Conservation (phyloP, 257 asterid species). For the Jasminum sambac region DNA sequence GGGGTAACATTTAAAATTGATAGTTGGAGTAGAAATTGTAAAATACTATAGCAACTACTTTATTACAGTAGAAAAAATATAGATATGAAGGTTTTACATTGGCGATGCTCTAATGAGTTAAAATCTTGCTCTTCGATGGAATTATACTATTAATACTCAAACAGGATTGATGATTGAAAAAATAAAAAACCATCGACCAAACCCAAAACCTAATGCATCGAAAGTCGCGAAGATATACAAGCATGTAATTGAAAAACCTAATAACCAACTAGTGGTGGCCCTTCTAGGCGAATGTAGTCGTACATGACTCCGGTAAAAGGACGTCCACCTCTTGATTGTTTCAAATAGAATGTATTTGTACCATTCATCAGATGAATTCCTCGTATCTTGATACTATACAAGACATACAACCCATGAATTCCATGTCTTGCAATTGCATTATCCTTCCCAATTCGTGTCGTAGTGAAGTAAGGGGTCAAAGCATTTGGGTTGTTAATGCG, state of each 20-base stretch:
- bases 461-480: slow-evolving; percentile 21
- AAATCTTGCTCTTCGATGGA: too few relatives aligned
- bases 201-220: not conserved
- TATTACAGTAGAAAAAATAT: too few relatives aligned
- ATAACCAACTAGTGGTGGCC: slow-evolving; percentile 11
- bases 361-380: slow-evolving; percentile 25
- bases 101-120: too few relatives aligned
- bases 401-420: slow-evolving; percentile 38
- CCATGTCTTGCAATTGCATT: slow-evolving; percentile 54
- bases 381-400: slow-evolving; percentile 21
- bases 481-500: slow-evolving; percentile 25
- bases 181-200: not conserved
- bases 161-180: too few relatives aligned
- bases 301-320: slow-evolving; percentile 39
- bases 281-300: slow-evolving; percentile 47
- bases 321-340: slow-evolving; percentile 26
- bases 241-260: not conserved
- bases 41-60: too few relatives aligned
- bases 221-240: not conserved
- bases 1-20: too few relatives aligned
- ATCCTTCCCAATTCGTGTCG: slow-evolving; percentile 26
- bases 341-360: slow-evolving; percentile 29
- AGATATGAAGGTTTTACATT: too few relatives aligned
- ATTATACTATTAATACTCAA: too few relatives aligned
- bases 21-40: too few relatives aligned